These are phyloP conservation scores for Kalaharituber pfeilii DNA, from an alignment of 2,329 filamentous ascomycete species.

Conservation along the genomic window DNA sequence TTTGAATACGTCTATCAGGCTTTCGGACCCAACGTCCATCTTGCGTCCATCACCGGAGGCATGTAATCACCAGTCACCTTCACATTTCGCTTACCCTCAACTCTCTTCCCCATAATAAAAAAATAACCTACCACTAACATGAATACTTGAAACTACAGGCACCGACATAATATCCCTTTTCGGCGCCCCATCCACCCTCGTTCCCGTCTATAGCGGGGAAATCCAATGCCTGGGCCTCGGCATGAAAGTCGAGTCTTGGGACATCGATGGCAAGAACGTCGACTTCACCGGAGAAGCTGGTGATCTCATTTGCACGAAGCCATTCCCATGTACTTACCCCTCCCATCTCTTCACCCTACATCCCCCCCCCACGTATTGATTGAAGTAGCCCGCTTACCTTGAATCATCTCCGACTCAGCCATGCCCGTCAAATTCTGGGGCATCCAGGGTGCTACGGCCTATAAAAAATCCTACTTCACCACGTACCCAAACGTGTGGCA, in stretches of 20 bases:
- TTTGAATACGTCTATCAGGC: constrained; percentile 77
- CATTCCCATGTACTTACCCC: constrained; percentile 51
- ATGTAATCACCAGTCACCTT: background rate
- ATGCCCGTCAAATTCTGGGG: constrained; percentile 82
- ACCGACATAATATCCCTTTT: constrained; percentile 96
- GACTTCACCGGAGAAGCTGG: constrained; percentile 49
- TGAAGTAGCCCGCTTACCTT: background rate
- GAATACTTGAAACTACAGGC: constrained; percentile 26
- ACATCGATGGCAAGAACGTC: constrained; percentile 29
- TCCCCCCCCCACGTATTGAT: background rate
- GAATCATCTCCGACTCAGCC: constrained; percentile 25
- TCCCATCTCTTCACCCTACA: background rate
- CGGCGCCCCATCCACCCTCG: constrained; percentile 60
- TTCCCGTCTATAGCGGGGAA: constrained; percentile 54
- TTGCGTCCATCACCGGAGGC: constrained; percentile 79
- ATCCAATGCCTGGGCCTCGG: constrained; percentile 63
- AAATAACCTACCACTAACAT: background rate
- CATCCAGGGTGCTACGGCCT: constrained; percentile 51
- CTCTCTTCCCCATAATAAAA: background rate
- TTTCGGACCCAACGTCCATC: constrained; percentile 64
- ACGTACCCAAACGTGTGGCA: constrained; percentile 65
- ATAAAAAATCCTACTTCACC: constrained; percentile 73
- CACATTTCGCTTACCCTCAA: background rate
- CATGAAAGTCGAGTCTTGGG: constrained; percentile 53
- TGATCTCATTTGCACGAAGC: constrained; percentile 68